Evolutionary conservation across 805 yeast species (phyloP).

Genomic region (Zygoascus tannicola): DNA sequence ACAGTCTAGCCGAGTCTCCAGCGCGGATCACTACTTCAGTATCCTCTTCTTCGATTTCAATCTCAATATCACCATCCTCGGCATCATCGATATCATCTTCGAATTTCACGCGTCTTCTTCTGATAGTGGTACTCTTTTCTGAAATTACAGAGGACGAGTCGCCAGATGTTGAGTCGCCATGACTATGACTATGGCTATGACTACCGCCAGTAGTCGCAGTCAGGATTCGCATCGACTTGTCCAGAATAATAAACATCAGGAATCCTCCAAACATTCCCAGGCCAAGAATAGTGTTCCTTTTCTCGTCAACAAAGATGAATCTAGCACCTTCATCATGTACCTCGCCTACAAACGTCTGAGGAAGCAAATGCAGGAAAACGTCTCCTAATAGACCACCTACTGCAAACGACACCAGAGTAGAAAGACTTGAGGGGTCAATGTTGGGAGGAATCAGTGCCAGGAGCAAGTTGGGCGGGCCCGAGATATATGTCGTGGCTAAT

Average conservation of each 20-base stretch:
- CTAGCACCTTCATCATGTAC: slow-evolving; percentile 30
- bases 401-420: slow-evolving; percentile 59
- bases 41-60: slow-evolving; percentile 1
- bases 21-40: neutral
- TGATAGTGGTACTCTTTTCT: slow-evolving; percentile 14
- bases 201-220: slow-evolving; percentile 24
- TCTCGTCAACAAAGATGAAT: slow-evolving; percentile 44
- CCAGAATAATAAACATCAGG: slow-evolving; percentile 48
- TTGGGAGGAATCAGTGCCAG: slow-evolving; percentile 48
- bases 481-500: slow-evolving; percentile 53
- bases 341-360: slow-evolving; percentile 55
- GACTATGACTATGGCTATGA: slow-evolving; percentile 21
- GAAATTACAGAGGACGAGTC: slow-evolving; percentile 4
- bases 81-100: slow-evolving; percentile 1
- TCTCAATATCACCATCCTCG: no score
- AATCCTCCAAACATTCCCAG: slow-evolving; percentile 53
- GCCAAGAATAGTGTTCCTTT: slow-evolving; percentile 42
- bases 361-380: slow-evolving; percentile 60
- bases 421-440: slow-evolving; percentile 42
- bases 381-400: slow-evolving; percentile 72
- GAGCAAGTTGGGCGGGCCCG: slow-evolving; percentile 54
- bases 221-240: slow-evolving; percentile 47
- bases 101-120: slow-evolving; percentile 21
- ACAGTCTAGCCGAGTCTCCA: slow-evolving; percentile 29
- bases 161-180: slow-evolving; percentile 40